Conservation (phyloP, 495 filamentous ascomycete genomes). For the Aspergillus homomorphus region DNA sequence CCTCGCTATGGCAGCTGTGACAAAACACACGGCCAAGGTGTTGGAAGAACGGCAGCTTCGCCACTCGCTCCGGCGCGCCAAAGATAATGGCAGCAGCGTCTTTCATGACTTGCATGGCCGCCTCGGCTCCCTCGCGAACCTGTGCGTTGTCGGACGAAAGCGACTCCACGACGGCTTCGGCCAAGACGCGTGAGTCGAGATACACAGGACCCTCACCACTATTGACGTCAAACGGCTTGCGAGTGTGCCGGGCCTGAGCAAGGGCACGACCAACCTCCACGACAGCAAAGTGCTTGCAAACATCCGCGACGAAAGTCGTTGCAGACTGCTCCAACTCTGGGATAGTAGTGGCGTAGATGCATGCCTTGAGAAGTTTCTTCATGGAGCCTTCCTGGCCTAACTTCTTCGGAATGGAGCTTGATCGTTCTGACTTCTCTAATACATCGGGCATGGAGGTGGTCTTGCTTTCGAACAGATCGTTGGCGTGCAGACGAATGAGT, state of each 20-base stretch:
- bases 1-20: constrained; percentile 92
- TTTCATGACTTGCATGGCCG: constrained; percentile 70
- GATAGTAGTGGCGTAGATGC: constrained; percentile 80
- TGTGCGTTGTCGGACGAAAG: constrained; percentile 76
- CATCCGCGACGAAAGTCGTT: constrained; percentile 66
- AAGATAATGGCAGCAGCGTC: constrained; percentile 78
- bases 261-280: constrained; percentile 84
- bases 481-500: constrained; percentile 80
- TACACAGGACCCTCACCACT: constrained; percentile 82
- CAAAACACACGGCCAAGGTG: constrained; percentile 78
- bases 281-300: constrained; percentile 85
- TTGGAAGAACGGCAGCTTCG: constrained; percentile 75
- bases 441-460: constrained; percentile 59
- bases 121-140: constrained; percentile 81
- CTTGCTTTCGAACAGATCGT: constrained; percentile 72
- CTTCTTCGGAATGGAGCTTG: constrained; percentile 81
- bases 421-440: constrained; percentile 65
- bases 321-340: constrained; percentile 74
- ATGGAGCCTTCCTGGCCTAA: constrained; percentile 73
- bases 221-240: constrained; percentile 73
- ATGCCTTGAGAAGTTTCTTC: constrained; percentile 83
- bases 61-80: constrained; percentile 64
- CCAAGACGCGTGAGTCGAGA: constrained; percentile 80
- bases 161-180: constrained; percentile 82
- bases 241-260: constrained; percentile 66